phyloP scores from a whole-genome alignment of 345 rosid genomes.

The Acer campestre region DNA sequence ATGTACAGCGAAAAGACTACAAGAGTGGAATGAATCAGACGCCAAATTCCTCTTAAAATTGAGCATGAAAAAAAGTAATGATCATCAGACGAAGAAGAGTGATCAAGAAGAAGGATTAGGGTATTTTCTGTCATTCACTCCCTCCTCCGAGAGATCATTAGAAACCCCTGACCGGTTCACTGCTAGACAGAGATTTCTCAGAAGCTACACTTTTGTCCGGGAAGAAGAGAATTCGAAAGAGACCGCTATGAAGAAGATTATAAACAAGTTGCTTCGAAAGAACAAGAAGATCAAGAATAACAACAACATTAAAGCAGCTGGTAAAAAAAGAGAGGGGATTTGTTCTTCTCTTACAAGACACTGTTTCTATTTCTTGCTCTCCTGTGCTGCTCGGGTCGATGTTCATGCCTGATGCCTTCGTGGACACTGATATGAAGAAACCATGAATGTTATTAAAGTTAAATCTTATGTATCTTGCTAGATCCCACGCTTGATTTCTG shows the following conservation, averaged over 20 bases:
- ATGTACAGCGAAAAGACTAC: slow-evolving; percentile 7
- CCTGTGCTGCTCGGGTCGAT: slow-evolving; percentile 17
- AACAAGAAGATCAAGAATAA: neutral
- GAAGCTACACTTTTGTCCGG: slow-evolving; percentile 38
- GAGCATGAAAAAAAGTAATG: neutral
- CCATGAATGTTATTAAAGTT: neutral
- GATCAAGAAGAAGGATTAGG: neutral
- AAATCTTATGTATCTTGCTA: neutral
- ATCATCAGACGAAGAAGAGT: neutral
- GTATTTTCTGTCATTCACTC: neutral
- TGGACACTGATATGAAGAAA: neutral
- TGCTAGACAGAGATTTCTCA: slow-evolving; percentile 32
- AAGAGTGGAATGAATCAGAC: slow-evolving; percentile 37
- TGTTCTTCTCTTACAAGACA: neutral
- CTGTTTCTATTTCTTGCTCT: slow-evolving; percentile 6
- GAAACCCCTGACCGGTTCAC: slow-evolving; percentile 18
- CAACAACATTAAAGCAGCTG: neutral
- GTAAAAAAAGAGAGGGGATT: neutral
- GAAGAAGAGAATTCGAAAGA: neutral
- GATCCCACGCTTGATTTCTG: too few species aligned
- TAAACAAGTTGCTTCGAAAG: slow-evolving; percentile 15
- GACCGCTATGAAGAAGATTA: neutral
- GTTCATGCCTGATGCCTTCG: neutral
- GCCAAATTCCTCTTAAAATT: slow-evolving; percentile 24
- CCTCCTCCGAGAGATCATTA: neutral